phyloP scores from a whole-genome alignment of 2,329 filamentous ascomycete species.

The Thielaviopsis ethacetica region DNA sequence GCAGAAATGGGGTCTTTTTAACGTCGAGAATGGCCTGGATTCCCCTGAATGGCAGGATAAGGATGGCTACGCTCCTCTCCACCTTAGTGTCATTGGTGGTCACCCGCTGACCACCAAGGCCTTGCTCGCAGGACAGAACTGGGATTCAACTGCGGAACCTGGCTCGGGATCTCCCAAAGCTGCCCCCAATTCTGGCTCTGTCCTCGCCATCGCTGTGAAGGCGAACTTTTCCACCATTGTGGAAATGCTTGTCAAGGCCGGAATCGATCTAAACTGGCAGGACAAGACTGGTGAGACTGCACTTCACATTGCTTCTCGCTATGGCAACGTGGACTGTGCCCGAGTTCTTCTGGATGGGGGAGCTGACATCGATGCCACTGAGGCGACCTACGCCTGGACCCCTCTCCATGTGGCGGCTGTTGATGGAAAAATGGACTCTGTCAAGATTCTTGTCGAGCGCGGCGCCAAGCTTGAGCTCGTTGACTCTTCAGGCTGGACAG shows the following conservation, averaged over 20 bases:
- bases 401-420: conserved; percentile 88
- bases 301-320: conserved; percentile 78
- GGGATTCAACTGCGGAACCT: conserved; percentile 46
- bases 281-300: conserved; percentile 84
- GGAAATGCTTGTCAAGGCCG: conserved; percentile 71
- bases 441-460: conserved; percentile 59
- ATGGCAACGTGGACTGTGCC: conserved; percentile 70
- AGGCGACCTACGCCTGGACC: conserved; percentile 84
- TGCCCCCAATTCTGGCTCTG: conserved; percentile 71
- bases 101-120: conserved; percentile 73
- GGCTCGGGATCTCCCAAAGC: conserved; percentile 47
- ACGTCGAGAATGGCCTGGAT: conserved; percentile 74
- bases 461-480: conserved; percentile 58
- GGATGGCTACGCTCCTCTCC: conserved; percentile 79
- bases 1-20: conserved; percentile 76
- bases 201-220: conserved; percentile 74
- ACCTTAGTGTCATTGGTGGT: conserved; percentile 81
- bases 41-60: conserved; percentile 78
- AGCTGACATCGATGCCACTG: conserved; percentile 57
- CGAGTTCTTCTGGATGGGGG: conserved; percentile 59
- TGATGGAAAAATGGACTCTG: conserved; percentile 63
- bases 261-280: conserved; percentile 85
- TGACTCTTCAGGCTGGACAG: conserved; percentile 87
- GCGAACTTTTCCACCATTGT: conserved; percentile 76
- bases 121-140: conserved; percentile 66